These are phyloP conservation scores for Cryptococcus deneoformans DNA, from an alignment of 1,284 basidiomycete genomes.

Conservation along the genomic window DNA sequence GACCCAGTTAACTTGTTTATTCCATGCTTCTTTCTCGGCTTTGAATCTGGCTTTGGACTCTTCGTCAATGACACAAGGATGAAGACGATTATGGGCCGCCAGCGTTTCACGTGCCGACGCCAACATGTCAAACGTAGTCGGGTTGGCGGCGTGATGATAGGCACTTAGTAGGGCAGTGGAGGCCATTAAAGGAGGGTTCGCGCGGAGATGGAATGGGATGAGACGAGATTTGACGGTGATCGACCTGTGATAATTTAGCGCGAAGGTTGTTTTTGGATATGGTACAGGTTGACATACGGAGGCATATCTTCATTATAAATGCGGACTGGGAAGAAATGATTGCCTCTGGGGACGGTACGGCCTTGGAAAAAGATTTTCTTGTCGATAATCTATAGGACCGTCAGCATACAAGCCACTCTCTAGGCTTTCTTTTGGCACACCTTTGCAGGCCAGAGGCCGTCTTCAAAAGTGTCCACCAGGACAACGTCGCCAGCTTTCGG, in stretches of 20 bases:
- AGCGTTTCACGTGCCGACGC: slow-evolving; percentile 31
- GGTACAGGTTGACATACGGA: slow-evolving; percentile 27
- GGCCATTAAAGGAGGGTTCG: slow-evolving; percentile 37
- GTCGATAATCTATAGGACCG: slow-evolving; percentile 37
- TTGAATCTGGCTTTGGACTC: slow-evolving; percentile 18
- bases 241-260: slow-evolving; percentile 26
- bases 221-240: slow-evolving; percentile 44
- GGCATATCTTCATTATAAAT: slow-evolving; percentile 34
- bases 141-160: slow-evolving; percentile 40
- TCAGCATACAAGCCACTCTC: background rate
- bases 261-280: background rate
- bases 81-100: slow-evolving; percentile 35
- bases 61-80: slow-evolving; percentile 30
- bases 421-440: slow-evolving; percentile 8
- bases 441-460: slow-evolving; percentile 38
- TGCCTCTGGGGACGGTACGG: slow-evolving; percentile 37
- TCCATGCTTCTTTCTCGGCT: slow-evolving; percentile 41
- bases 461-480: slow-evolving; percentile 33
- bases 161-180: slow-evolving; percentile 31
- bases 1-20: slow-evolving; percentile 44
- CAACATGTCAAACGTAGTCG: slow-evolving; percentile 32
- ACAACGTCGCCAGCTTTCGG: slow-evolving; percentile 38
- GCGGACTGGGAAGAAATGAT: slow-evolving; percentile 42
- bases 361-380: slow-evolving; percentile 42
- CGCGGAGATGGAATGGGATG: slow-evolving; percentile 33